Conservation (phyloP, 306 rosid genomes). For the Quercus aquifolioides region DNA sequence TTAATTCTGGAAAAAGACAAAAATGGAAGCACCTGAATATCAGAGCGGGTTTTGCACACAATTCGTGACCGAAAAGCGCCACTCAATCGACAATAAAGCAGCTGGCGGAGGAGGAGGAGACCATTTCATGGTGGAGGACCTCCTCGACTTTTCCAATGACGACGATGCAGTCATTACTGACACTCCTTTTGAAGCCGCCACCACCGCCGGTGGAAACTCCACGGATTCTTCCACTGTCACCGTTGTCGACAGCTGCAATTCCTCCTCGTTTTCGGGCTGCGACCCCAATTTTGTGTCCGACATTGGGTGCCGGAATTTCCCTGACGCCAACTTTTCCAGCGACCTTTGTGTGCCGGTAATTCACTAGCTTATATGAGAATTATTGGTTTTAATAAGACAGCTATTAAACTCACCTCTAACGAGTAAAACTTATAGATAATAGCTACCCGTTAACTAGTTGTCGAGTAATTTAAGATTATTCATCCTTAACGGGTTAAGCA, state of each 20-base stretch:
- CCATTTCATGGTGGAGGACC: constrained; percentile 76
- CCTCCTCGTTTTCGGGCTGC: constrained; percentile 41
- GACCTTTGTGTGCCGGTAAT: constrained; percentile 86
- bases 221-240: constrained; percentile 44
- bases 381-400: too few relatives aligned
- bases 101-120: constrained; percentile 12
- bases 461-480: too few relatives aligned
- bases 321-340: constrained; percentile 51
- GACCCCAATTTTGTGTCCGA: constrained; percentile 31
- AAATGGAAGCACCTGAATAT: constrained; percentile 68
- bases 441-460: too few relatives aligned
- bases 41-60: constrained; percentile 44
- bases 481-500: fast-evolving
- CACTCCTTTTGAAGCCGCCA: constrained; percentile 32
- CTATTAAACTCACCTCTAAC: too few relatives aligned
- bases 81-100: constrained; percentile 11
- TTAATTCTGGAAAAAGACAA: too few relatives aligned
- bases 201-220: constrained; percentile 40
- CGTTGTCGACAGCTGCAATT: constrained; percentile 50
- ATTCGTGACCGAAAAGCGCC: constrained; percentile 39
- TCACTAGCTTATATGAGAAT: neutral
- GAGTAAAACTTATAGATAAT: too few relatives aligned
- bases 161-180: constrained; percentile 33
- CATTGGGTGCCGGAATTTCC: constrained; percentile 27
- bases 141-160: constrained; percentile 77